These are phyloP conservation scores for Aaosphaeria pasadenensis DNA, from an alignment of 2,329 filamentous ascomycete genomes.

Conservation along the genomic window DNA sequence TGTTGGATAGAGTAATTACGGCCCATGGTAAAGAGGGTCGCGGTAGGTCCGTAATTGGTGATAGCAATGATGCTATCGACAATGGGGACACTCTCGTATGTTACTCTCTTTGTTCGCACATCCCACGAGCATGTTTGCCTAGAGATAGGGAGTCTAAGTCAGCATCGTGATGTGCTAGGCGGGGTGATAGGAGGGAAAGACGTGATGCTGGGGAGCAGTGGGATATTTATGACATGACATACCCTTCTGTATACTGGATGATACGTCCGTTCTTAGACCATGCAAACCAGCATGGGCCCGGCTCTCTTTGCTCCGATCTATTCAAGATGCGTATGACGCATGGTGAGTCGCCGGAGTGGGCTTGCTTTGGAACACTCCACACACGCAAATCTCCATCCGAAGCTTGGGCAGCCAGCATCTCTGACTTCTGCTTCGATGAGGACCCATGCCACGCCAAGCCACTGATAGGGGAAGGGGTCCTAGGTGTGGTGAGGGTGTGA, in stretches of 20 bases:
- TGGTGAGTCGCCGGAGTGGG: slow-evolving; percentile 67
- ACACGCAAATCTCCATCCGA: slow-evolving; percentile 89
- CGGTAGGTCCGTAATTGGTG: slow-evolving; percentile 83
- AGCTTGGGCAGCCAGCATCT: slow-evolving; percentile 94
- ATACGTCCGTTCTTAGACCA: slow-evolving; percentile 99
- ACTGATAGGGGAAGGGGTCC: slow-evolving; percentile 81
- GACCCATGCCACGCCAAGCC: slow-evolving; percentile 94
- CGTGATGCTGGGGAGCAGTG: too few species aligned
- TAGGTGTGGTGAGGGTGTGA: slow-evolving; percentile 83
- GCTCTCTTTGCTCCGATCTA: slow-evolving; percentile 67
- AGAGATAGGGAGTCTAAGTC: background rate
- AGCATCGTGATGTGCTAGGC: too few species aligned
- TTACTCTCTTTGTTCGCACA: slow-evolving; percentile 95
- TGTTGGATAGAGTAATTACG: slow-evolving; percentile 89
- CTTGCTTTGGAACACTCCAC: slow-evolving; percentile 89
- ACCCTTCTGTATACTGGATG: slow-evolving; percentile 89
- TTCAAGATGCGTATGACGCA: slow-evolving; percentile 87
- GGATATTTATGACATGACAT: slow-evolving; percentile 41
- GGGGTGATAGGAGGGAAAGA: too few species aligned
- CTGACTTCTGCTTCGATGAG: slow-evolving; percentile 91
- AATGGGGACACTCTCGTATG: slow-evolving; percentile 83
- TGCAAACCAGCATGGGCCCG: slow-evolving; percentile 89
- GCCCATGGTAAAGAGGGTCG: slow-evolving; percentile 88
- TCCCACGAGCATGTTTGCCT: slow-evolving; percentile 93
- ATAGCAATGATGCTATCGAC: slow-evolving; percentile 77